Conservation (phyloP, 768 basidiomycete species). For the Tricholoma bakamatsutake region DNA sequence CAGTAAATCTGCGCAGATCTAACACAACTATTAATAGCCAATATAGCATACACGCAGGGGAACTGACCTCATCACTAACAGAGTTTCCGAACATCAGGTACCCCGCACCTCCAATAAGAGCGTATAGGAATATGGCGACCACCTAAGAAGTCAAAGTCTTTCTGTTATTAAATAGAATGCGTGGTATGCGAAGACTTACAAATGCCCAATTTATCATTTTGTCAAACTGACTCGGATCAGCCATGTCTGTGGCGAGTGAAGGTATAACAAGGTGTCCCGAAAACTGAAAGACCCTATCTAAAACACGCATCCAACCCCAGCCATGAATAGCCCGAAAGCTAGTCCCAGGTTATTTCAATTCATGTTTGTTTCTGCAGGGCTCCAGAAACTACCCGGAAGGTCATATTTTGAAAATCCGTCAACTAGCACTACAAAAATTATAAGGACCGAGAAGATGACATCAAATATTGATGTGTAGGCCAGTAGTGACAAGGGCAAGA, state of each 20-base stretch:
- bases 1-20: slow-evolving; percentile 84
- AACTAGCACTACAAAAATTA: slow-evolving; percentile 71
- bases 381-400: slow-evolving; percentile 77
- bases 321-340: slow-evolving; percentile 88
- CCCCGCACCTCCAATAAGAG: slow-evolving; percentile 71
- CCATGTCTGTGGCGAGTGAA: slow-evolving; percentile 86
- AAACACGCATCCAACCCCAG: slow-evolving; percentile 52
- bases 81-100: slow-evolving; percentile 86
- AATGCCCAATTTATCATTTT: slow-evolving; percentile 84
- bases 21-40: slow-evolving; percentile 2
- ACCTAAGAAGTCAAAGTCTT: slow-evolving; percentile 32
- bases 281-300: slow-evolving; percentile 43
- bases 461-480: slow-evolving; percentile 88
- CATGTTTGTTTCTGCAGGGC: slow-evolving; percentile 63
- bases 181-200: slow-evolving; percentile 36
- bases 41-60: neutral
- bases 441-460: slow-evolving; percentile 68
- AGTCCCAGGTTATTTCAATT: slow-evolving; percentile 60
- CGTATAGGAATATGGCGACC: slow-evolving; percentile 56
- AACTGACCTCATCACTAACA: slow-evolving; percentile 74
- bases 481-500: slow-evolving; percentile 79
- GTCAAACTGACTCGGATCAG: slow-evolving; percentile 73
- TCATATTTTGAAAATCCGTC: slow-evolving; percentile 74
- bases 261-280: slow-evolving; percentile 92
- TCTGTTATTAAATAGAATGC: neutral